These are phyloP conservation scores for Apiospora phragmitis DNA, from an alignment of 2,329 filamentous ascomycete species.

Conservation along the genomic window DNA sequence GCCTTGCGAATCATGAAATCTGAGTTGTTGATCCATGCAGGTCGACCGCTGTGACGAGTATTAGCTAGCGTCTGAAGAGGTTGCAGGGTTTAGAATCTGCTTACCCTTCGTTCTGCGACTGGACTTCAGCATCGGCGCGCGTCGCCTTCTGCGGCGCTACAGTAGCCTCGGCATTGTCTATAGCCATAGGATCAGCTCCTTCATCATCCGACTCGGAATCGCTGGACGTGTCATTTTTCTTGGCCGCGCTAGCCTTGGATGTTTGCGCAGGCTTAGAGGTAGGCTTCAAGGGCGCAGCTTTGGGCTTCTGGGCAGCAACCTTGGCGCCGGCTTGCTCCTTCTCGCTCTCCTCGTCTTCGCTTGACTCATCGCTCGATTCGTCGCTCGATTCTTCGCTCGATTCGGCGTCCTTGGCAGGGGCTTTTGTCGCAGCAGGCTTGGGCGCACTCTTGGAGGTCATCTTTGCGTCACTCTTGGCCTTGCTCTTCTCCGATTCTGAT, in stretches of 20 bases:
- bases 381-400: not conserved
- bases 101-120: slow-evolving; percentile 24
- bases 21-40: slow-evolving; percentile 47
- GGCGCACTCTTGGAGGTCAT: not conserved
- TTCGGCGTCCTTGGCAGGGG: not conserved
- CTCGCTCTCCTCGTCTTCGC: slow-evolving; percentile 39
- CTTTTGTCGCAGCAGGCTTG: not conserved
- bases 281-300: not conserved
- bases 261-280: slow-evolving; percentile 11
- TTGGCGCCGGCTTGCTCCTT: slow-evolving; percentile 15
- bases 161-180: slow-evolving; percentile 20
- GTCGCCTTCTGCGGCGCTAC: slow-evolving; percentile 11
- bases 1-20: slow-evolving; percentile 56
- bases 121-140: slow-evolving; percentile 15
- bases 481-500: slow-evolving; percentile 28
- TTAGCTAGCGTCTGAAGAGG: not conserved
- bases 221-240: slow-evolving; percentile 1
- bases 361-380: slow-evolving; percentile 21
- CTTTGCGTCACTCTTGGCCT: slow-evolving; percentile 12
- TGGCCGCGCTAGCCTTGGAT: slow-evolving; percentile 12
- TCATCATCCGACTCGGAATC: slow-evolving; percentile 12
- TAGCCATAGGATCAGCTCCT: slow-evolving; percentile 14
- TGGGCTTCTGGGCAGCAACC: not conserved
- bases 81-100: not conserved
- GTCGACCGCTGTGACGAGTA: slow-evolving; percentile 22